A percentile compares a stretch with the other conserved stretches of the same genome.
Evolutionary conservation across 345 rosid species (phyloP).

Genomic region (Eucalyptus caleyi): DNA sequence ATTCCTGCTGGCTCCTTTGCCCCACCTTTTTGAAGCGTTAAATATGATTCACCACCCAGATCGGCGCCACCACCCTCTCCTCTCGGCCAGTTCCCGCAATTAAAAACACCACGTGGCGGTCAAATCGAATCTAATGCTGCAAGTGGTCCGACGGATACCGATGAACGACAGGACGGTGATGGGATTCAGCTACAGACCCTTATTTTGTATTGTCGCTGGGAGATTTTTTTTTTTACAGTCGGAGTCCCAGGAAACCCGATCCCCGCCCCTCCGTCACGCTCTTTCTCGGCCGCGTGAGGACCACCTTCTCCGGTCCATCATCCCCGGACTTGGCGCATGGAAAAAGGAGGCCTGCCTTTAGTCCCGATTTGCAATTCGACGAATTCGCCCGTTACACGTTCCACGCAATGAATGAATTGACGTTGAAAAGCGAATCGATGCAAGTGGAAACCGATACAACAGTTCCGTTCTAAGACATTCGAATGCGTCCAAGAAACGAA

Average conservation of each 20-base stretch:
- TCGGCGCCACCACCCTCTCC: background rate
- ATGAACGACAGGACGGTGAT: background rate
- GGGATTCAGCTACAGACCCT: background rate
- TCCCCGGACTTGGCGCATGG: background rate
- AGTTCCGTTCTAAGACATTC: background rate
- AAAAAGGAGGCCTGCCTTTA: background rate
- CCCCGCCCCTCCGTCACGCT: background rate
- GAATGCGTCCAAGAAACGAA: background rate
- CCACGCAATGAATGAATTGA: background rate
- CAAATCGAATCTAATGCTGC: background rate
- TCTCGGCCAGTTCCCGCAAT: background rate
- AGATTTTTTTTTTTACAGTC: background rate
- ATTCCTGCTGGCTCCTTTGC: background rate
- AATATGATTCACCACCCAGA: background rate
- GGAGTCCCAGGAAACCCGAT: background rate
- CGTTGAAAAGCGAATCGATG: background rate
- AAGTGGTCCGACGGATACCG: background rate
- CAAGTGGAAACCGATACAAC: background rate
- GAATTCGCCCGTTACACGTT: background rate
- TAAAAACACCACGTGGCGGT: constrained; percentile 7
- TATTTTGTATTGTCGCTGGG: background rate
- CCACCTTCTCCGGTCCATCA: background rate
- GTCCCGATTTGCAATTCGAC: background rate
- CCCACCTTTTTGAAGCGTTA: background rate
- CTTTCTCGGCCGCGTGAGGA: background rate